Evolutionary conservation across 106 monocot species (phyloP).

Genomic region (Gastrodia elata): DNA sequence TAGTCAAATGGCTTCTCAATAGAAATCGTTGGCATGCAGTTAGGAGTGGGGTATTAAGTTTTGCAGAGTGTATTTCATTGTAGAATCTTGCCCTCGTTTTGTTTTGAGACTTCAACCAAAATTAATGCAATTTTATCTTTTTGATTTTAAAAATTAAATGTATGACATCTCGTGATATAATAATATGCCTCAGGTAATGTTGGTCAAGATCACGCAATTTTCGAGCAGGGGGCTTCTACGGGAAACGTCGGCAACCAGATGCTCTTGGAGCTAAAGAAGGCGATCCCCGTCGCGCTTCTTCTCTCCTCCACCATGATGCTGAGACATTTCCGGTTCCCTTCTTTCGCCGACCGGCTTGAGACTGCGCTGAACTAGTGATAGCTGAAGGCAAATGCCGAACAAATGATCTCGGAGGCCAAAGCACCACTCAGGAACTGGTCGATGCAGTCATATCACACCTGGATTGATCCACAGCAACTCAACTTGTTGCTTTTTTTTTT

Average conservation of each 20-base stretch:
- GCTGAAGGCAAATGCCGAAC: slow-evolving; percentile 14
- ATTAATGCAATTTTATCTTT: too few species aligned
- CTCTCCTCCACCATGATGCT: slow-evolving; percentile 49
- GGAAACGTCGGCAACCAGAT: slow-evolving; percentile 36
- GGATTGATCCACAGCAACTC: not conserved
- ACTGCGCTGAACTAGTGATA: slow-evolving; percentile 12
- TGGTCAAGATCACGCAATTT: slow-evolving; percentile 36
- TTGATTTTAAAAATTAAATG: too few species aligned
- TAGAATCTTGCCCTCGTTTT: too few species aligned
- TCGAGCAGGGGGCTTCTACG: slow-evolving; percentile 45
- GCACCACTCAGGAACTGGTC: slow-evolving; percentile 15
- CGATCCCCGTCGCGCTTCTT: slow-evolving; percentile 36
- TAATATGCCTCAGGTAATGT: slow-evolving; percentile 25
- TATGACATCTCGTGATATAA: not conserved
- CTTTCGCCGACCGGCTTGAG: slow-evolving; percentile 34
- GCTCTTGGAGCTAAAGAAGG: slow-evolving; percentile 28
- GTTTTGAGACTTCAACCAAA: too few species aligned
- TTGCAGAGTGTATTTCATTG: too few species aligned
- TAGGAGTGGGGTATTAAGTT: too few species aligned
- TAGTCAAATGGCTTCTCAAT: too few species aligned
- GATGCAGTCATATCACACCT: slow-evolving; percentile 11
- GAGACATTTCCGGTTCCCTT: slow-evolving; percentile 40
- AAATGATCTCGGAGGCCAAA: slow-evolving; percentile 12
- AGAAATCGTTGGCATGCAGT: too few species aligned
- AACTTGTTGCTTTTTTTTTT: not conserved